These are phyloP conservation scores for Mycosarcoma mackinlayi DNA, from an alignment of 1,284 basidiomycete species.

Conservation along the genomic window DNA sequence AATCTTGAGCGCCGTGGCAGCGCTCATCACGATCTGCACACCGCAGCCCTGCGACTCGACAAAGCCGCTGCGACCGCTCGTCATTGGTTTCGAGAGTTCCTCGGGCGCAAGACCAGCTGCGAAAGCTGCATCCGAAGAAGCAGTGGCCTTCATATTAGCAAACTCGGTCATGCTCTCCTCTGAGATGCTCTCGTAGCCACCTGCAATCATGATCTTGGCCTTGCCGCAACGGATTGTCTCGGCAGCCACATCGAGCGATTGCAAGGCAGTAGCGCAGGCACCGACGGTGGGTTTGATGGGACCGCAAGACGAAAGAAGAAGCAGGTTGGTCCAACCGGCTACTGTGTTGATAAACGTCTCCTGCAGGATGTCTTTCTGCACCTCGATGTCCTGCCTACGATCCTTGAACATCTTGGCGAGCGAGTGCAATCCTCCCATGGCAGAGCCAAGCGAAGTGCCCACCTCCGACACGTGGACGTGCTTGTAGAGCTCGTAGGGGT, in stretches of 20 bases:
- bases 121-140: constrained; percentile 72
- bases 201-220: constrained; percentile 98
- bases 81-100: constrained; percentile 98
- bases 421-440: constrained; percentile 87
- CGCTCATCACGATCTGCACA: constrained; percentile 97
- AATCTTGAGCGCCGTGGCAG: constrained; percentile 92
- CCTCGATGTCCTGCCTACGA: constrained; percentile 93
- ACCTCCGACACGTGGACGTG: constrained; percentile 95
- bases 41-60: constrained; percentile 97
- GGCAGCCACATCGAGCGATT: constrained; percentile 95
- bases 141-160: constrained; percentile 97
- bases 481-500: constrained; percentile 82
- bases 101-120: constrained; percentile 95
- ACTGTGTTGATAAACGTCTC: constrained; percentile 76
- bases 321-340: constrained; percentile 93
- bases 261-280: constrained; percentile 95
- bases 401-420: constrained; percentile 88
- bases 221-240: constrained; percentile 93
- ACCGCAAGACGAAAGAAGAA: constrained; percentile 73
- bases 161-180: constrained; percentile 94
- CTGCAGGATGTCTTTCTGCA: constrained; percentile 97
- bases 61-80: constrained; percentile 78
- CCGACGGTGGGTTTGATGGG: constrained; percentile 99
- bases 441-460: constrained; percentile 72
- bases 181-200: constrained; percentile 96